A percentile compares a stretch with the other conserved stretches of the same genome.
Evolutionary conservation across 257 asterid species (phyloP).

Genomic region (Henckelia pumila): DNA sequence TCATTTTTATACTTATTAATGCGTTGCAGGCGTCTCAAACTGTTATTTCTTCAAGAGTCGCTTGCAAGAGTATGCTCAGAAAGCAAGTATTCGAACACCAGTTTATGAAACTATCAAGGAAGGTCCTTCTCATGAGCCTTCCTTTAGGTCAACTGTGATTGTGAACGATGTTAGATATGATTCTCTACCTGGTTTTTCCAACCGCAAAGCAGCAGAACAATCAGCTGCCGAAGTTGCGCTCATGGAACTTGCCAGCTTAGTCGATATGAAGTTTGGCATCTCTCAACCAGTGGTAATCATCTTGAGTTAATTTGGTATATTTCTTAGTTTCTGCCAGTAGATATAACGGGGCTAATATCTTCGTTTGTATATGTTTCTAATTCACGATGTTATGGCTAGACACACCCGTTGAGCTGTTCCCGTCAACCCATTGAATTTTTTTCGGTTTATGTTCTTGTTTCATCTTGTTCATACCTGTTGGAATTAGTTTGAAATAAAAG

Average conservation of each 20-base stretch:
- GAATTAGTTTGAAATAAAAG: background rate
- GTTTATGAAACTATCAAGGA: slow-evolving; percentile 78
- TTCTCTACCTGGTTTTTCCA: slow-evolving; percentile 87
- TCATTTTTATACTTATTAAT: slow-evolving; percentile 8
- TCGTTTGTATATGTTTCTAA: background rate
- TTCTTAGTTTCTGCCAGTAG: background rate
- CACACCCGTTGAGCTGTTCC: background rate
- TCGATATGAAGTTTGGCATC: slow-evolving; percentile 44
- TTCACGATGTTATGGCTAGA: background rate
- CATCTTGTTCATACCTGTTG: background rate
- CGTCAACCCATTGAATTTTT: background rate
- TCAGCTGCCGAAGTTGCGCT: slow-evolving; percentile 99
- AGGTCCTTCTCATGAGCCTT: slow-evolving; percentile 93
- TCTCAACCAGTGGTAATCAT: slow-evolving; percentile 75
- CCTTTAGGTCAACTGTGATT: slow-evolving; percentile 74
- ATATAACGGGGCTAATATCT: background rate
- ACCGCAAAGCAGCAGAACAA: slow-evolving; percentile 96
- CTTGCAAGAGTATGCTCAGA: slow-evolving; percentile 91
- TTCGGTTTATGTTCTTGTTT: background rate
- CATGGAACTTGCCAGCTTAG: slow-evolving; percentile 46
- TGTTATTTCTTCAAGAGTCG: slow-evolving; percentile 93
- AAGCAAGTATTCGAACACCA: slow-evolving; percentile 70
- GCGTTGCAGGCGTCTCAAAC: slow-evolving; percentile 60
- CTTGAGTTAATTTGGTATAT: slow-evolving; percentile 7
- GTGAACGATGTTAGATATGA: slow-evolving; percentile 63